Percentiles rank a stretch among this genome's conserved stretches.
These are phyloP conservation scores for Microsporum ferrugineum DNA, from an alignment of 2,329 filamentous ascomycete species.

Conservation along the genomic window DNA sequence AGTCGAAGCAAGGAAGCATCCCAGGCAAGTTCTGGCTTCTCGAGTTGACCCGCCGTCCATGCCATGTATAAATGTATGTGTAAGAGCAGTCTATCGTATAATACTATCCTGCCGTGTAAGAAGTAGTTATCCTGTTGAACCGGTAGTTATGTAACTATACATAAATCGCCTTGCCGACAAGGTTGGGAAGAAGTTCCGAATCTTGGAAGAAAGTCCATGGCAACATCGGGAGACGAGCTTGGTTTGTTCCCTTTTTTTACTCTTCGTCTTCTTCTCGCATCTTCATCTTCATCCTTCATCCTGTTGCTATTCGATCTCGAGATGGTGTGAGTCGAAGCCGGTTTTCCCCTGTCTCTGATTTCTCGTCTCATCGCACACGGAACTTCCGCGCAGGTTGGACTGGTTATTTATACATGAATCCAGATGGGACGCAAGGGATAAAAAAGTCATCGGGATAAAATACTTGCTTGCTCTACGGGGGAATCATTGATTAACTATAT, in stretches of 20 bases:
- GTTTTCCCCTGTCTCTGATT: too few species aligned
- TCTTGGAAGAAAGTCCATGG: neutral
- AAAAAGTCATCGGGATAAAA: neutral
- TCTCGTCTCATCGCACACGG: too few species aligned
- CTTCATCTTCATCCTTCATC: neutral
- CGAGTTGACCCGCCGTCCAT: too few species aligned
- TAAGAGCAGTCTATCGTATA: too few species aligned
- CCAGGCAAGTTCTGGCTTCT: neutral
- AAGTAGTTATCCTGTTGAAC: neutral
- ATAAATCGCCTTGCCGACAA: neutral
- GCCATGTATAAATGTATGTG: too few species aligned
- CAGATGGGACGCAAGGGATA: neutral
- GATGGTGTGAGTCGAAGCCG: too few species aligned
- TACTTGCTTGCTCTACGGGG: neutral
- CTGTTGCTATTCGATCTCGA: neutral
- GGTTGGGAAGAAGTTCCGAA: neutral
- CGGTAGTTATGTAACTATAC: neutral
- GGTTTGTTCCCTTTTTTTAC: neutral
- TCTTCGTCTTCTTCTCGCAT: neutral
- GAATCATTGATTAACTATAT: neutral
- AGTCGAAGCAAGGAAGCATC: neutral
- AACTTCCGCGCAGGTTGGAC: too few species aligned
- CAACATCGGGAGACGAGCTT: too few species aligned
- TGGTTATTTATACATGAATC: neutral
- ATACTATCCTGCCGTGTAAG: too few species aligned